Percentiles rank a stretch among this genome's conserved stretches.
phyloP scores from a whole-genome alignment of 2,329 filamentous ascomycete genomes.

The Ilyonectria mors-panacis region DNA sequence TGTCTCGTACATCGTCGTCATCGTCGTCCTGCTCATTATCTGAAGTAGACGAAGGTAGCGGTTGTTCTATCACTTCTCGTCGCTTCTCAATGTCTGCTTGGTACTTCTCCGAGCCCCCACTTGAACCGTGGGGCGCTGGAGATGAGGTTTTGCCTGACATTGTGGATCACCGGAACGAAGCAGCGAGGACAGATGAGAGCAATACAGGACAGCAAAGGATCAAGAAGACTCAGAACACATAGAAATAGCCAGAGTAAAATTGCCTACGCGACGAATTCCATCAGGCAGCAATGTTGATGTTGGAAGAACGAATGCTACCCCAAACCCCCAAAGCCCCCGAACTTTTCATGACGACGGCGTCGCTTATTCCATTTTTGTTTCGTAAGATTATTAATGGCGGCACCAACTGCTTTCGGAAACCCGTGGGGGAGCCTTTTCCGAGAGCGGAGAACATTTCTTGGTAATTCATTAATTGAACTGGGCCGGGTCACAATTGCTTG shows the following conservation, averaged over 20 bases:
- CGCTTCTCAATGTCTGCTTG: slow-evolving; percentile 17
- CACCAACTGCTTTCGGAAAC: slow-evolving; percentile 1
- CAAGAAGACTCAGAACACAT: not conserved
- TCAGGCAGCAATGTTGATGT: not conserved
- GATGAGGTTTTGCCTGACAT: slow-evolving; percentile 11
- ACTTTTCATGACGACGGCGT: slow-evolving; percentile 13
- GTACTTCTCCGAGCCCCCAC: slow-evolving; percentile 16
- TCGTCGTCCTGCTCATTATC: not conserved
- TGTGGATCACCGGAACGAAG: not conserved
- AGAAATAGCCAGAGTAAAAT: not conserved
- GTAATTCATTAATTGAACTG: not conserved
- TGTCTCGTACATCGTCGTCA: slow-evolving; percentile 2
- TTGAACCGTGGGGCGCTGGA: not conserved
- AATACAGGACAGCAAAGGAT: not conserved
- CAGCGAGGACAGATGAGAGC: not conserved
- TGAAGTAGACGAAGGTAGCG: not conserved
- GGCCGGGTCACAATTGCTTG: not conserved
- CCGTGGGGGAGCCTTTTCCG: not conserved
- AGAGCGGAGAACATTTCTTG: not conserved
- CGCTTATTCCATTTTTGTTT: not conserved
- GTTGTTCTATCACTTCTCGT: slow-evolving; percentile 11
- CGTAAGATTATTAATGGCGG: not conserved
- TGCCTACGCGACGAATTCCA: not conserved
- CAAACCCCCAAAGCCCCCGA: slow-evolving; percentile 21
- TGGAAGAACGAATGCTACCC: slow-evolving; percentile 1